These are phyloP conservation scores for Phyllostachys edulis DNA, from an alignment of 176 grass and related monocot genomes.

Conservation along the genomic window DNA sequence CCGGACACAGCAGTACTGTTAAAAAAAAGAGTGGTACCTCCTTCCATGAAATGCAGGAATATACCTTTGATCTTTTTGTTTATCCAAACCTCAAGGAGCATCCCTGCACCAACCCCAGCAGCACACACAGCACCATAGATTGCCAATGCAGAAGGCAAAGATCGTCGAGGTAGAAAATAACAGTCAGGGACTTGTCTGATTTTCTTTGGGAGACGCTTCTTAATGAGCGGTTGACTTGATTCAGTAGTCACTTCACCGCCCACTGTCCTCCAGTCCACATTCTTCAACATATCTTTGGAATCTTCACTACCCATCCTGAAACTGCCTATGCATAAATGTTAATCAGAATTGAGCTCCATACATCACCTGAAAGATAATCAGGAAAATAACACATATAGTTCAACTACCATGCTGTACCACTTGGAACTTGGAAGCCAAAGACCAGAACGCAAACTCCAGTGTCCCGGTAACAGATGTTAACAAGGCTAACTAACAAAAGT, in stretches of 20 bases:
- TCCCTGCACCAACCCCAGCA: constrained; percentile 77
- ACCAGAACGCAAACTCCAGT: background rate
- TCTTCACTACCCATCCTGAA: constrained; percentile 54
- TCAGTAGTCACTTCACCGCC: constrained; percentile 40
- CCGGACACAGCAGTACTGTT: background rate
- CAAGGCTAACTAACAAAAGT: background rate
- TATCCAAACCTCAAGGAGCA: constrained; percentile 90
- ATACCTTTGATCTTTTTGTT: constrained; percentile 87
- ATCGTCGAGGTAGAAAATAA: constrained; percentile 72
- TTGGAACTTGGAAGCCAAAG: too few species aligned
- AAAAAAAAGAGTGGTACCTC: background rate
- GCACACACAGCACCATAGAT: constrained; percentile 53
- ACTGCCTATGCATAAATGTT: background rate
- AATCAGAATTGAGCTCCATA: constrained; percentile 10
- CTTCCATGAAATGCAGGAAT: constrained; percentile 5
- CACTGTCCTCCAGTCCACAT: constrained; percentile 68
- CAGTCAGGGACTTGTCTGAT: constrained; percentile 86
- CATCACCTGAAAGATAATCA: background rate
- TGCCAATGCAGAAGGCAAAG: constrained; percentile 59
- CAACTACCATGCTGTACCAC: background rate
- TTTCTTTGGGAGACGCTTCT: constrained; percentile 92
- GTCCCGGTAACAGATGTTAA: background rate
- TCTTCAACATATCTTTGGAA: constrained; percentile 63
- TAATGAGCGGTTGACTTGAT: constrained; percentile 52
- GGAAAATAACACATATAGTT: background rate